These are phyloP conservation scores for Aureobasidium sp. DNA, from an alignment of 2,329 filamentous ascomycete species.

Conservation along the genomic window DNA sequence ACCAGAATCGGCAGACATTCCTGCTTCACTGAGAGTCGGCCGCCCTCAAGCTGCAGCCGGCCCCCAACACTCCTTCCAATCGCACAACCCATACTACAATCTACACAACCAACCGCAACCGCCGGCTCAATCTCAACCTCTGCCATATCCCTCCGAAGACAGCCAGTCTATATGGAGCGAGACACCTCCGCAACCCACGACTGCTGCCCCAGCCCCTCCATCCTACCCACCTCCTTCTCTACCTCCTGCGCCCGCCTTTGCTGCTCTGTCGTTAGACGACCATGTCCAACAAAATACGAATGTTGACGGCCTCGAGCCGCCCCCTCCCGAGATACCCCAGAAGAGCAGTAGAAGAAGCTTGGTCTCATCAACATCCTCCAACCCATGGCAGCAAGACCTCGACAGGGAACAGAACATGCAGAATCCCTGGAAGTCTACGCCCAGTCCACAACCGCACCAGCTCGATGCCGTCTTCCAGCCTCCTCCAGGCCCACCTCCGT, in stretches of 20 bases:
- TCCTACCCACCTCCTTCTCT: slow-evolving; percentile 32
- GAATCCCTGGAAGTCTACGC: neutral
- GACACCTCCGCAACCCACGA: slow-evolving; percentile 14
- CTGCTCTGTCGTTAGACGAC: slow-evolving; percentile 29
- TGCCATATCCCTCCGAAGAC: slow-evolving; percentile 29
- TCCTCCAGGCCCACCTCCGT: neutral
- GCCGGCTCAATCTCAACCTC: slow-evolving; percentile 27
- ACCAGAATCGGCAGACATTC: slow-evolving; percentile 12
- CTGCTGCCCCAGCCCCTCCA: slow-evolving; percentile 20
- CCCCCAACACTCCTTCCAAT: slow-evolving; percentile 25
- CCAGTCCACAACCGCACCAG: neutral
- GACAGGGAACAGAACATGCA: slow-evolving; percentile 20
- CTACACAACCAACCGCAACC: slow-evolving; percentile 31
- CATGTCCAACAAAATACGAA: slow-evolving; percentile 2
- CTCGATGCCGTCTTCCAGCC: neutral
- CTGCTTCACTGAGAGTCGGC: slow-evolving; percentile 18
- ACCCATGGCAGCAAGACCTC: slow-evolving; percentile 17
- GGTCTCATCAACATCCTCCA: slow-evolving; percentile 4
- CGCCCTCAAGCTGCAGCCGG: slow-evolving; percentile 5
- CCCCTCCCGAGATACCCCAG: slow-evolving; percentile 8
- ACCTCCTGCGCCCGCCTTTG: slow-evolving; percentile 34
- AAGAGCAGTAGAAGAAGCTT: slow-evolving; percentile 7
- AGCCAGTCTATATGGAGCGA: slow-evolving; percentile 34
- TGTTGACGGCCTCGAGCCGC: neutral
- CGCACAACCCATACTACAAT: slow-evolving; percentile 36